Percentiles rank a stretch among this genome's conserved stretches.
Conservation (phyloP, 352 stramenopile species). For the Pythium diclinum region DNA sequence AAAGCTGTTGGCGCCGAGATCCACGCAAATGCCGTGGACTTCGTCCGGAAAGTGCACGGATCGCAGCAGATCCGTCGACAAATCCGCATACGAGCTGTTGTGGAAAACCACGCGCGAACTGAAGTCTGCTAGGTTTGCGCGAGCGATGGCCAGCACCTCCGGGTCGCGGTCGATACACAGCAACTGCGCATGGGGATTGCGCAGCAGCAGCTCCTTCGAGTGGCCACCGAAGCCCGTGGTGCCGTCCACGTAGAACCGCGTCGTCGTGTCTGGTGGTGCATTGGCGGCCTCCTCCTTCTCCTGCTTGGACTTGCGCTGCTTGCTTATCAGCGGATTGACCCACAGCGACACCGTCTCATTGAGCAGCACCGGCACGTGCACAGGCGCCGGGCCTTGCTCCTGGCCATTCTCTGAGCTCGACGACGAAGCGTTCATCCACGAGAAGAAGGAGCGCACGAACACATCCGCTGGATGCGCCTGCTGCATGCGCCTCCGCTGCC, state of each 20-base stretch:
- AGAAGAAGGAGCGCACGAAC: slow-evolving; percentile 18
- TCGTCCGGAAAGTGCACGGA: slow-evolving; percentile 38
- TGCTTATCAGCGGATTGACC: slow-evolving; percentile 14
- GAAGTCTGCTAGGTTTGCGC: slow-evolving; percentile 46
- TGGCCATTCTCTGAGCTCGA: neutral
- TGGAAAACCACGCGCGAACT: slow-evolving; percentile 50
- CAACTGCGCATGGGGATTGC: slow-evolving; percentile 41
- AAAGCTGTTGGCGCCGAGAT: slow-evolving; percentile 81
- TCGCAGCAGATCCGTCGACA: slow-evolving; percentile 35
- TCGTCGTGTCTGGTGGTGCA: neutral
- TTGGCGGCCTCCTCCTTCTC: neutral
- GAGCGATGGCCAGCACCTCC: slow-evolving; percentile 59
- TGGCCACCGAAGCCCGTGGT: slow-evolving; percentile 72
- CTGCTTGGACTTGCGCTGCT: slow-evolving; percentile 7
- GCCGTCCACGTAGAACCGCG: slow-evolving; percentile 67
- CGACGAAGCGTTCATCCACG: slow-evolving; percentile 13
- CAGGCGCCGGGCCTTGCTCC: slow-evolving; percentile 2
- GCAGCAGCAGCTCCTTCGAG: slow-evolving; percentile 53
- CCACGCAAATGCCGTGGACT: slow-evolving; percentile 71
- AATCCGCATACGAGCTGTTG: slow-evolving; percentile 58
- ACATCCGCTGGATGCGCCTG: neutral
- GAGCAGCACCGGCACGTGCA: slow-evolving; percentile 61
- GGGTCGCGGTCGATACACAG: slow-evolving; percentile 82
- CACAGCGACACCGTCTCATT: slow-evolving; percentile 45
- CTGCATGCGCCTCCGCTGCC: slow-evolving; percentile 3